Conservation (phyloP, 2,329 filamentous ascomycete species). For the Cladosporium cucumerinum region DNA sequence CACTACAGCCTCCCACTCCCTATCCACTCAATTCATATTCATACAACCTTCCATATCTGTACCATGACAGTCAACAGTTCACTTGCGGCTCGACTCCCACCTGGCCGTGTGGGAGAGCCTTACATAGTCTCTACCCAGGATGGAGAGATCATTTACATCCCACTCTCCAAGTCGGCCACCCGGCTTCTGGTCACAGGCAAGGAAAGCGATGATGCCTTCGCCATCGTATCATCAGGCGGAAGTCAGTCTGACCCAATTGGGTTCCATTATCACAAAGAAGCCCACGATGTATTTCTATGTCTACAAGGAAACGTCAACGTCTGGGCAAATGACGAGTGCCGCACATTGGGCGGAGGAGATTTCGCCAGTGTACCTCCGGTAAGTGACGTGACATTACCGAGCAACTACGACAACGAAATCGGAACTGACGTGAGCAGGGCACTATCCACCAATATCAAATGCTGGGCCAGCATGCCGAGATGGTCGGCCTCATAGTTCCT, state of each 20-base stretch:
- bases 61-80: not conserved
- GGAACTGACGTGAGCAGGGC: constrained; percentile 35
- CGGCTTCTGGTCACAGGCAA: constrained; percentile 52
- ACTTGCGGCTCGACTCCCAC: constrained; percentile 15
- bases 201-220: constrained; percentile 51
- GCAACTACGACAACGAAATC: not conserved
- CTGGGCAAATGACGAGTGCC: constrained; percentile 56
- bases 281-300: constrained; percentile 57
- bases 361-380: constrained; percentile 58
- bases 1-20: not conserved
- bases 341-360: constrained; percentile 54
- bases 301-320: constrained; percentile 55
- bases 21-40: not conserved
- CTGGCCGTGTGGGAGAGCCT: constrained; percentile 23
- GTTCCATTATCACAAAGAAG: constrained; percentile 56
- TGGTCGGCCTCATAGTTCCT: constrained; percentile 53
- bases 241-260: constrained; percentile 48
- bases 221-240: constrained; percentile 50
- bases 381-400: constrained; percentile 20
- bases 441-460: constrained; percentile 56
- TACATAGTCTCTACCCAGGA: constrained; percentile 36
- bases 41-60: not conserved
- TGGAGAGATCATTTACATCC: constrained; percentile 52
- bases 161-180: constrained; percentile 51
- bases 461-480: constrained; percentile 54